These are phyloP conservation scores for Talaromyces ruber DNA, from an alignment of 495 filamentous ascomycete species.

Conservation along the genomic window DNA sequence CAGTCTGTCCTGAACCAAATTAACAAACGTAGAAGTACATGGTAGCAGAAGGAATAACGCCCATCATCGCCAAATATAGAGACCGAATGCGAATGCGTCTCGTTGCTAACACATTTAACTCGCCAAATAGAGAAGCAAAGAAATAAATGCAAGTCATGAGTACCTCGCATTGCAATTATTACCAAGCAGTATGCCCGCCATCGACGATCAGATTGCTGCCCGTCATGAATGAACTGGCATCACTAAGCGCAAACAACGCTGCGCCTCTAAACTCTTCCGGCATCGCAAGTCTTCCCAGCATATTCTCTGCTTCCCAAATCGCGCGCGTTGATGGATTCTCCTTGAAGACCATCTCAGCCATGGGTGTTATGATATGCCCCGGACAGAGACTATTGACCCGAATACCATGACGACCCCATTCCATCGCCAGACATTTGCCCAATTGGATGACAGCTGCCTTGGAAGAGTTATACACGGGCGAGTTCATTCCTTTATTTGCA, in stretches of 20 bases:
- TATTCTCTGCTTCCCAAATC: constrained; percentile 60
- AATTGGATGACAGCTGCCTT: constrained; percentile 66
- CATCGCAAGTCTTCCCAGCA: constrained; percentile 54
- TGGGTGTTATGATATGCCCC: constrained; percentile 65
- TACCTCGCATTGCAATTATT: neutral
- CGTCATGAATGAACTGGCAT: constrained; percentile 66
- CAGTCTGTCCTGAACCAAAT: neutral
- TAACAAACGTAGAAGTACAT: neutral
- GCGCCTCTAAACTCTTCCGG: constrained; percentile 61
- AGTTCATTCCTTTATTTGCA: constrained; percentile 65
- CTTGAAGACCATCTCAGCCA: constrained; percentile 60
- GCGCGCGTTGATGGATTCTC: constrained; percentile 49
- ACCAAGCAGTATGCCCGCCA: constrained; percentile 56
- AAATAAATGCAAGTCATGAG: neutral
- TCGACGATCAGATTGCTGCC: constrained; percentile 53
- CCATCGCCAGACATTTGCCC: constrained; percentile 57
- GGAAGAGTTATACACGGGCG: constrained; percentile 59
- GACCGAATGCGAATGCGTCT: neutral
- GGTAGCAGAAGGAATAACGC: neutral
- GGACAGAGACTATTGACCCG: constrained; percentile 61
- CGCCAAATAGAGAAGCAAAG: neutral
- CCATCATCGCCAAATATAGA: neutral
- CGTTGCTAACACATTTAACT: neutral
- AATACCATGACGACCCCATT: constrained; percentile 61
- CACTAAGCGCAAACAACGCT: constrained; percentile 51